Evolutionary conservation across 805 yeast species (phyloP).

Genomic region (Tetrapisispora fleetii): DNA sequence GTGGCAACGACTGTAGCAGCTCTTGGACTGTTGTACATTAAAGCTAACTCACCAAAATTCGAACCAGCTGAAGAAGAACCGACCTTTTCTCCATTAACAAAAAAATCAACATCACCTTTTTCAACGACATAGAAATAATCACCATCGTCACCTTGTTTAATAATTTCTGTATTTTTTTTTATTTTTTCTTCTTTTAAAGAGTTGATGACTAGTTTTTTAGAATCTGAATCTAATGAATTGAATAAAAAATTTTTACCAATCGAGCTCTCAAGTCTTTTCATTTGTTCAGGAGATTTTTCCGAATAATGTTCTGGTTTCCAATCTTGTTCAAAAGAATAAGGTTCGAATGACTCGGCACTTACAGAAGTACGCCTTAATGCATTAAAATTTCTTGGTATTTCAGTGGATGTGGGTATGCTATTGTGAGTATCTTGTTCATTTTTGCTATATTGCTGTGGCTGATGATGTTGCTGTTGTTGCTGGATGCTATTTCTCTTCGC

Average conservation of each 20-base stretch:
- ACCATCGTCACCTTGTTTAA: conserved; percentile 20
- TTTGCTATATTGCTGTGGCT: not conserved
- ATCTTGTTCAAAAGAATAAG: conserved; percentile 53
- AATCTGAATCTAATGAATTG: conserved; percentile 67
- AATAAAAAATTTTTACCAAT: conserved; percentile 79
- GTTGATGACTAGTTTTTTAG: conserved; percentile 65
- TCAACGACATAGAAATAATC: conserved; percentile 7
- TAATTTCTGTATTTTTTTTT: conserved; percentile 42
- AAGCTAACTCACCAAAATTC: conserved; percentile 91
- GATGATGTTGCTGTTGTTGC: not conserved
- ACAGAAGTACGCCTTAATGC: conserved; percentile 84
- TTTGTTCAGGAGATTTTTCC: conserved; percentile 52
- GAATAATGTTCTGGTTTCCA: conserved; percentile 61
- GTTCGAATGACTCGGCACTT: conserved; percentile 79
- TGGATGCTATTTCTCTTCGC: conserved; percentile 1
- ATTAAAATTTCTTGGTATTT: conserved; percentile 51
- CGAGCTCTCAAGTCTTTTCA: conserved; percentile 54
- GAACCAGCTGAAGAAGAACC: conserved; percentile 76
- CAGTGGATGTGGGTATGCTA: conserved; percentile 1
- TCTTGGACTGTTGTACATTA: conserved; percentile 95
- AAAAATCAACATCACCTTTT: conserved; percentile 69
- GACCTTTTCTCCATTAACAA: conserved; percentile 55
- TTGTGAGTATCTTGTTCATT: not conserved
- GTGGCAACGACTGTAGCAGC: conserved; percentile 85
- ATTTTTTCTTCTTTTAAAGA: conserved; percentile 73